Evolutionary conservation across 805 yeast species (phyloP).

Genomic region (Cyberlindnera misumaiensis): DNA sequence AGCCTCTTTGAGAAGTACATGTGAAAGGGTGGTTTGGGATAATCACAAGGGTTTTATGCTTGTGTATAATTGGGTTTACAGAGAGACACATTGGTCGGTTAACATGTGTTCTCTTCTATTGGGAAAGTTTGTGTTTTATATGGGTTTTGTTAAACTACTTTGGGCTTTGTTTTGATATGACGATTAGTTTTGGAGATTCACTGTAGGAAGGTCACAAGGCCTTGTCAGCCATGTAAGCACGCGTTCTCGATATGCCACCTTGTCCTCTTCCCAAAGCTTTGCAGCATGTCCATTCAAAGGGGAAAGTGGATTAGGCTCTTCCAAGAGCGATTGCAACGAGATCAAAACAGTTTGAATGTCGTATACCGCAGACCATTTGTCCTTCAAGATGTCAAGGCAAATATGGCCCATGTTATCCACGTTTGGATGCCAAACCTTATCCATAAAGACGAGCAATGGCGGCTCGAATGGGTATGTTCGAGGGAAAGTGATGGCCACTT

Average conservation of each 20-base stretch:
- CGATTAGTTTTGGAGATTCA: too few species aligned
- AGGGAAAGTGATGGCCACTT: conserved; percentile 45
- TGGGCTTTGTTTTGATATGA: not conserved
- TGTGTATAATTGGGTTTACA: not conserved
- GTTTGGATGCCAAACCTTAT: conserved; percentile 40
- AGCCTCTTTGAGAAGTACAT: conserved; percentile 49
- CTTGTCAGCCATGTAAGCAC: not conserved
- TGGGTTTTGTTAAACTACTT: not conserved
- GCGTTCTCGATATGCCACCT: conserved; percentile 27
- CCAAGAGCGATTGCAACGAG: conserved; percentile 52
- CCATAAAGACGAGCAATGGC: conserved; percentile 47
- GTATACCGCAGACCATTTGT: conserved; percentile 58
- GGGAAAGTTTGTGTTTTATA: not conserved
- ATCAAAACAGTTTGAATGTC: conserved; percentile 54
- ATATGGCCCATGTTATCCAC: conserved; percentile 60
- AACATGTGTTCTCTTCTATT: not conserved
- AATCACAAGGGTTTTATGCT: not conserved
- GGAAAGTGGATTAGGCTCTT: conserved; percentile 54
- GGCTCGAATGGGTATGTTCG: conserved; percentile 51
- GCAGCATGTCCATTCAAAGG: conserved; percentile 48
- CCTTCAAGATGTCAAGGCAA: conserved; percentile 57
- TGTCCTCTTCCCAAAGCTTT: conserved; percentile 33
- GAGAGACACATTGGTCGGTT: not conserved
- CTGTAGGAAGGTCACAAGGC: too few species aligned
- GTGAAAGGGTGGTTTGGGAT: conserved; percentile 7